Evolutionary conservation across 2,329 filamentous ascomycete genomes (phyloP), one percentile per base, ranked within the genome.

Genomic region (Raffaelea arxii): DNA sequence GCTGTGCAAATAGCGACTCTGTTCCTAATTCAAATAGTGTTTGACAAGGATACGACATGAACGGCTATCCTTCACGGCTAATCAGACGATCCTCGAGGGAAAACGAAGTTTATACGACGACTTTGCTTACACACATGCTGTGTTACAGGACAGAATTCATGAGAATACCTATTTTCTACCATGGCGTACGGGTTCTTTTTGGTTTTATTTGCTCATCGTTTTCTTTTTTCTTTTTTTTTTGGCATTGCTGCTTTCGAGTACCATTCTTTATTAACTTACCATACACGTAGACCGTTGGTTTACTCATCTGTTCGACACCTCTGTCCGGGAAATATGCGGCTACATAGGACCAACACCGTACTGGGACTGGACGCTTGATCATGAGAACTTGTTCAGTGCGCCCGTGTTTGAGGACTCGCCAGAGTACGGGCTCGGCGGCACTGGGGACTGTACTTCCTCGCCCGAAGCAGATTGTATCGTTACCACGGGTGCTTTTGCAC

Each of bases 21-120:
- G 18, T 12, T 43, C 6, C 41, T 43, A 10, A 43, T 7, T 5
- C 3, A 11, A 22, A 16, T 23, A 43, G 41, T 43, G 41, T 23
- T 14, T 43, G 18, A 19, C 41, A 35, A 43, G 18, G 11, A 43
- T 43, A 9, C 41, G 19, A 12, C 25, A 43, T 30, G 41, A 43
- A 32, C 25, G 41, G 18, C 41, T 43, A 4, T 43, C 41, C 41
- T 43, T 43, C 14, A 22, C 41, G 6, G 19, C n/a, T 19, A 18
- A 43, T 16, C 41, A 35, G 41, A 43, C 25, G 27, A 12, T 43
- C 4, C 41, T 43, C 9, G 18, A 35, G 25, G 41, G 41, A 4
- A 35, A 43, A 30, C 32, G 41, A 19, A 43, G 41, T 21, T 30
- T 43, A 19, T 43, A 43, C 41, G 41, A 43, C 27, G 41, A 43